Conservation (phyloP, 108 stramenopile species). For the Asterionellopsis glacialis region DNA sequence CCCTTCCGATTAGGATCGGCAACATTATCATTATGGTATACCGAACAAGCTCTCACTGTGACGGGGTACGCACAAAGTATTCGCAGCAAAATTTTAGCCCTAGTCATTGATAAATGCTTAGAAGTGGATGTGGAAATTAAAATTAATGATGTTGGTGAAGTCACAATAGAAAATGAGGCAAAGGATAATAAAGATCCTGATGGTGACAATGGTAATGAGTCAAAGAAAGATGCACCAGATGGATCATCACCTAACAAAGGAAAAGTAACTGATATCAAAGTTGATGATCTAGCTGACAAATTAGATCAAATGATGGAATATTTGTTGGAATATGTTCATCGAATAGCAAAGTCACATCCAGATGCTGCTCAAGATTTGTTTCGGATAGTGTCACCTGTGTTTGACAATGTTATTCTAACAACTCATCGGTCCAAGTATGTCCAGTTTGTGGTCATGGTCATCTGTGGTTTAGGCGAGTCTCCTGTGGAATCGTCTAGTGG, state of each 20-base stretch:
- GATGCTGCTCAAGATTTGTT: background rate
- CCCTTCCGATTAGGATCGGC: conserved; percentile 29
- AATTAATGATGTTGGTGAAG: conserved; percentile 84
- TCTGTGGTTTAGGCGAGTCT: conserved; percentile 53
- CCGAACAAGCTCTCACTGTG: conserved; percentile 28
- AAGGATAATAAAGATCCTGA: conserved; percentile 16
- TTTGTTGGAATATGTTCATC: conserved; percentile 46
- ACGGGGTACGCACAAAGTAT: conserved; percentile 40
- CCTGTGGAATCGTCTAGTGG: background rate
- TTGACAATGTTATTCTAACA: conserved; percentile 78
- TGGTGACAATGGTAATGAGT: conserved; percentile 15
- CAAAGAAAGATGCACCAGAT: conserved; percentile 22
- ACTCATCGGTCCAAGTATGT: conserved; percentile 96
- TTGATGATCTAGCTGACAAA: conserved; percentile 58
- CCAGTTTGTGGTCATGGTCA: conserved; percentile 86
- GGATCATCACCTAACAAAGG: background rate
- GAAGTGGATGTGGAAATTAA: conserved; percentile 98
- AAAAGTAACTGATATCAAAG: conserved; percentile 6
- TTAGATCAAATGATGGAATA: conserved; percentile 38
- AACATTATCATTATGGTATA: conserved; percentile 30
- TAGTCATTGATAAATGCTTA: conserved; percentile 82
- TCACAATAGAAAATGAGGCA: conserved; percentile 51
- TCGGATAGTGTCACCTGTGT: conserved; percentile 25
- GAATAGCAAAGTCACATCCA: background rate
- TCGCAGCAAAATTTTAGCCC: conserved; percentile 33